A percentile compares a stretch with the other conserved stretches of the same genome.
phyloP scores from a whole-genome alignment of 371 early-diverging fungal species.

The Syncephalastrum racemosum region DNA sequence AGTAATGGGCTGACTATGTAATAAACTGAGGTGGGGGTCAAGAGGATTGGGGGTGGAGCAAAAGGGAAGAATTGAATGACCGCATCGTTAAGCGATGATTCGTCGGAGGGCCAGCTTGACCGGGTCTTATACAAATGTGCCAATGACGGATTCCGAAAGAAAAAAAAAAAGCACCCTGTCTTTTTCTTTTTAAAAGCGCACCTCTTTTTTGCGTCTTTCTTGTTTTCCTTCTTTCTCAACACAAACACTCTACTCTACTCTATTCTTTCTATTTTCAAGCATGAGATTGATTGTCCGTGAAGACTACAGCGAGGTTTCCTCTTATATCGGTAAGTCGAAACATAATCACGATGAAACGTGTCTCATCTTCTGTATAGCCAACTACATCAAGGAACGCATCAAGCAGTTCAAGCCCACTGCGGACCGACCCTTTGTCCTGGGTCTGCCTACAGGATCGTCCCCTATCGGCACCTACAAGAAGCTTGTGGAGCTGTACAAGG shows the following conservation, averaged over 20 bases:
- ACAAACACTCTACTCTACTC: too few relatives aligned
- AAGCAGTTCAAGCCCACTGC: conserved; percentile 74
- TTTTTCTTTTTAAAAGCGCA: too few relatives aligned
- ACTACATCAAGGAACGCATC: conserved; percentile 40
- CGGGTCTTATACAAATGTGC: too few relatives aligned
- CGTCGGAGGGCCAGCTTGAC: too few relatives aligned
- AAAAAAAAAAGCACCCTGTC: too few relatives aligned
- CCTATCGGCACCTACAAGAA: conserved; percentile 48
- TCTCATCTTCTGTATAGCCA: conserved; percentile 8
- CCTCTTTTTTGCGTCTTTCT: conserved; percentile 3
- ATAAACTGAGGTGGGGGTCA: too few relatives aligned
- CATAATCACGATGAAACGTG: background rate
- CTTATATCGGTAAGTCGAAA: conserved; percentile 62
- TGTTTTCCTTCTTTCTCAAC: conserved; percentile 2
- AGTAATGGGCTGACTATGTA: too few relatives aligned
- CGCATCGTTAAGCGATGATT: too few relatives aligned
- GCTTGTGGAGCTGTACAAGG: conserved; percentile 46
- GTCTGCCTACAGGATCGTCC: conserved; percentile 73
- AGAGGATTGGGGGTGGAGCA: too few relatives aligned
- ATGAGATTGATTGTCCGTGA: conserved; percentile 78
- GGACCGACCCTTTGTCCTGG: conserved; percentile 78
- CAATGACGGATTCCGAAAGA: too few relatives aligned
- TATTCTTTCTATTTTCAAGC: conserved; percentile 3
- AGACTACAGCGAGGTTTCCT: conserved; percentile 62
- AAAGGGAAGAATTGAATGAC: too few relatives aligned